phyloP scores from a whole-genome alignment of 257 asterid species.

The Leptodermis oblonga region DNA sequence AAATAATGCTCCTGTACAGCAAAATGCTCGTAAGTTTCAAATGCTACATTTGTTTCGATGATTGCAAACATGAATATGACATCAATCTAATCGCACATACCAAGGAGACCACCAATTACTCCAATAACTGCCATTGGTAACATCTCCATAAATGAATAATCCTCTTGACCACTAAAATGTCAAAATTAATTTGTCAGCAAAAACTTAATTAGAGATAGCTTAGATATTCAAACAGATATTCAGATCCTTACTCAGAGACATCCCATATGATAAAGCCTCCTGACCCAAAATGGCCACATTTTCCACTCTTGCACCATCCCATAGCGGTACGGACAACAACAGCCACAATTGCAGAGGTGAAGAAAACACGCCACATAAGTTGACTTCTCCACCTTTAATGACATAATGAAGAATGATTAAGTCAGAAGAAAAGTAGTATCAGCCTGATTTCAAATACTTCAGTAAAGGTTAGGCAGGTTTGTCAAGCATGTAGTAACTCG shows the following conservation, averaged over 20 bases:
- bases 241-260: slow-evolving; percentile 70
- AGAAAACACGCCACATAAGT: slow-evolving; percentile 99
- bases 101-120: slow-evolving; percentile 97
- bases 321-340: slow-evolving; percentile 93
- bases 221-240: slow-evolving; percentile 21
- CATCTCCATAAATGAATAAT: slow-evolving; percentile 90
- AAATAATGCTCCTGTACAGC: slow-evolving; percentile 76
- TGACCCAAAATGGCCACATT: slow-evolving; percentile 97
- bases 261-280: slow-evolving; percentile 99
- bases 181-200: slow-evolving; percentile 32
- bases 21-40: slow-evolving; percentile 14
- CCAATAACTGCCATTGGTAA: slow-evolving; percentile 98
- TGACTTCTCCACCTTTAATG: slow-evolving; percentile 98
- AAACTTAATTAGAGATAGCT: slow-evolving; percentile 18
- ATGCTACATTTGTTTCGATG: slow-evolving; percentile 12
- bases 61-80: slow-evolving; percentile 17
- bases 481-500: not conserved
- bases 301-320: slow-evolving; percentile 98
- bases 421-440: not conserved
- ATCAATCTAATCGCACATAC: slow-evolving; percentile 37
- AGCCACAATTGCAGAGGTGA: slow-evolving; percentile 97
- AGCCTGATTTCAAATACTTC: not conserved
- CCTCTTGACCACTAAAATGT: slow-evolving; percentile 92
- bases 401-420: slow-evolving; percentile 11
- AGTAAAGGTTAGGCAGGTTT: not conserved